A percentile compares a stretch with the other conserved stretches of the same genome.
Conservation (phyloP, 345 rosid species). For the Hibiscus trionum region DNA sequence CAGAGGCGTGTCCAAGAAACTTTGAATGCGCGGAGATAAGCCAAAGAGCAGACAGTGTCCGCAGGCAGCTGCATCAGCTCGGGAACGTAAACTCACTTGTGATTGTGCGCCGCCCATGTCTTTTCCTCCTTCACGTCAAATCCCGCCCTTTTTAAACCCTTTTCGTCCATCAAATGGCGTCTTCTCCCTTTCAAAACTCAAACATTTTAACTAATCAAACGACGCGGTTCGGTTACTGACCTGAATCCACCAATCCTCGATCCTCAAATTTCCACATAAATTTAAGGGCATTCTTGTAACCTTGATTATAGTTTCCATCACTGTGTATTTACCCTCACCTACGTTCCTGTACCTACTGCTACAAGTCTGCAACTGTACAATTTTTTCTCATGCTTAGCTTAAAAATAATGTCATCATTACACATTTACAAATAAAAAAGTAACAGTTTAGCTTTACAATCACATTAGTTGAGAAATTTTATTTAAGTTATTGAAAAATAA, state of each 20-base stretch:
- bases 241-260: not conserved
- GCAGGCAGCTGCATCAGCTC: not conserved
- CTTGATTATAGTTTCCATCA: not conserved
- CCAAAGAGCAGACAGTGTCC: not conserved
- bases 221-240: not conserved
- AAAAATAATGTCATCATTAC: no score
- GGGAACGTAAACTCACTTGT: conserved; percentile 1
- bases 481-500: no score
- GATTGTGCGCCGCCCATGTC: conserved; percentile 15
- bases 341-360: no score
- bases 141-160: not conserved
- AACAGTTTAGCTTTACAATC: not conserved
- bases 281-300: not conserved
- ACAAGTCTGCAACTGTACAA: no score
- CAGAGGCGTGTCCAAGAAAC: not conserved
- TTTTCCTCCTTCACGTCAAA: not conserved
- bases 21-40: not conserved
- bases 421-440: no score
- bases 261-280: not conserved
- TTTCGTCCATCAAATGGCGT: not conserved
- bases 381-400: no score
- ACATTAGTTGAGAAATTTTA: no score
- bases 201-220: not conserved
- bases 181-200: not conserved
- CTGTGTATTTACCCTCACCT: no score